Evolutionary conservation across 2,329 filamentous ascomycete genomes (phyloP).

Genomic region (Penicillium polonicum): DNA sequence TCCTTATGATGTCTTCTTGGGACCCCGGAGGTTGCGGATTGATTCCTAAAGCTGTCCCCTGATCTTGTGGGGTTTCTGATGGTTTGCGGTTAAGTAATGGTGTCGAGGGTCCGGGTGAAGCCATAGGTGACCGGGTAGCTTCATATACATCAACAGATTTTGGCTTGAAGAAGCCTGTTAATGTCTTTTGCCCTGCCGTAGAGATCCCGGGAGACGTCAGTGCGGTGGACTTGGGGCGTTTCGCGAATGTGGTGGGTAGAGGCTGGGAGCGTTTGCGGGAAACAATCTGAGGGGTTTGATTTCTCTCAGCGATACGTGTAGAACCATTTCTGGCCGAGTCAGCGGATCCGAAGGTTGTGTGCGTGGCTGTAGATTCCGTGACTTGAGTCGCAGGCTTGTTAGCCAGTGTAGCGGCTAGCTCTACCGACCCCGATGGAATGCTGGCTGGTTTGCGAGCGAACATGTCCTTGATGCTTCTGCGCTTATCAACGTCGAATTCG

Average conservation of each 20-base stretch:
- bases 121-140: neutral
- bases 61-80: neutral
- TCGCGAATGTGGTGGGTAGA: slow-evolving; percentile 38
- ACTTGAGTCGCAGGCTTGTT: neutral
- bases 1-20: neutral
- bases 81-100: neutral
- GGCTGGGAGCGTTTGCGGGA: slow-evolving; percentile 43
- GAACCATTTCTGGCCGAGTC: neutral
- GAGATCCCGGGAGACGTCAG: slow-evolving; percentile 22
- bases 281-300: slow-evolving; percentile 13
- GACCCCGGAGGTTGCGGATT: neutral
- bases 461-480: slow-evolving; percentile 90
- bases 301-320: neutral
- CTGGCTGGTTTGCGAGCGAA: slow-evolving; percentile 62
- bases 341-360: neutral
- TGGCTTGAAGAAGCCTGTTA: slow-evolving; percentile 78
- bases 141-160: slow-evolving; percentile 40
- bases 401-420: neutral
- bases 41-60: neutral
- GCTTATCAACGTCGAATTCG: slow-evolving; percentile 70
- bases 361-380: neutral
- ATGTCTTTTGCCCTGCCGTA: slow-evolving; percentile 57
- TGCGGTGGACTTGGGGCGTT: slow-evolving; percentile 52
- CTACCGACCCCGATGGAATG: slow-evolving; percentile 15
- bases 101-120: neutral